Percentiles rank a stretch among this genome's conserved stretches.
These are phyloP conservation scores for Mucor saturninus DNA, from an alignment of 371 early-diverging fungal genomes.

Conservation along the genomic window DNA sequence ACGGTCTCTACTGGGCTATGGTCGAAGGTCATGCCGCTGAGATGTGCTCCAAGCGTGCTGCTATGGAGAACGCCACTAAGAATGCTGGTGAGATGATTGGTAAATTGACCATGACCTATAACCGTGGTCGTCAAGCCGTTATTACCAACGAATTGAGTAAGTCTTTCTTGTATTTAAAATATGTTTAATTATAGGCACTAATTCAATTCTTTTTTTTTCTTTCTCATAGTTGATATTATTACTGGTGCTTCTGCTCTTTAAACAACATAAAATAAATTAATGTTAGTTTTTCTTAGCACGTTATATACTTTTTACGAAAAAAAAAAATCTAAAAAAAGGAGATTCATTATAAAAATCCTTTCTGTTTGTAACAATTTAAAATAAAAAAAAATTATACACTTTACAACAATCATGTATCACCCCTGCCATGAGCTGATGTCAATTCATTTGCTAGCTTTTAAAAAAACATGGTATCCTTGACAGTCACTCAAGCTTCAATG, in stretches of 20 bases:
- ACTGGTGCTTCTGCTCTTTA: slow-evolving; percentile 92
- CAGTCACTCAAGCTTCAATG: too few species aligned
- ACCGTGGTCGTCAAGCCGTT: slow-evolving; percentile 95
- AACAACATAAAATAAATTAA: slow-evolving; percentile 21
- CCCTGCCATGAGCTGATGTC: too few species aligned
- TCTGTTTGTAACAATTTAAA: slow-evolving; percentile 4
- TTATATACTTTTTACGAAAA: background rate
- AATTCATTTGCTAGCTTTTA: too few species aligned
- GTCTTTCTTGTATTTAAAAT: slow-evolving; percentile 13
- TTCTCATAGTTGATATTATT: slow-evolving; percentile 81
- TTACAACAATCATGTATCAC: too few species aligned
- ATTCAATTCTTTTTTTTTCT: slow-evolving; percentile 12
- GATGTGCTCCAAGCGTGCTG: slow-evolving; percentile 95
- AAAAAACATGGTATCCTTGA: too few species aligned
- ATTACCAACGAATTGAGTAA: slow-evolving; percentile 95
- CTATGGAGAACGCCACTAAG: slow-evolving; percentile 99
- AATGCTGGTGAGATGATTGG: slow-evolving; percentile 92
- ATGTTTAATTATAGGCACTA: background rate
- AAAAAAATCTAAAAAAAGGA: background rate
- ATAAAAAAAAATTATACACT: background rate
- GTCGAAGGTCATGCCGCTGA: slow-evolving; percentile 97
- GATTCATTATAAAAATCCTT: background rate
- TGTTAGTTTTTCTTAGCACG: background rate
- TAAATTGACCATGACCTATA: slow-evolving; percentile 83
- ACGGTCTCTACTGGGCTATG: slow-evolving; percentile 92